A percentile compares a stretch with the other conserved stretches of the same genome.
Conservation (phyloP, 768 basidiomycete genomes). For the Lactifluus hygrophoroides region DNA sequence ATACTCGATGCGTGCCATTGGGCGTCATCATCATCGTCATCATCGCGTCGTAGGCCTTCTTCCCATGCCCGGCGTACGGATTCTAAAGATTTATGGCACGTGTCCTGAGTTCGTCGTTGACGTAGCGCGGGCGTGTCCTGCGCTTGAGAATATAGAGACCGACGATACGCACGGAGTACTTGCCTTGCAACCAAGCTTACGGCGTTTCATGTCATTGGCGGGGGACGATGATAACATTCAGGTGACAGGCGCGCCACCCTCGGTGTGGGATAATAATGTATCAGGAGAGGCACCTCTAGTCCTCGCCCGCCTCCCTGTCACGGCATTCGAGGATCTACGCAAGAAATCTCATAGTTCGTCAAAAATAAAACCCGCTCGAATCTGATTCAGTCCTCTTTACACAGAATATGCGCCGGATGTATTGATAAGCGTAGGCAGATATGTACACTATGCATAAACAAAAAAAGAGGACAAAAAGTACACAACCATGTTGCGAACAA, state of each 20-base stretch:
- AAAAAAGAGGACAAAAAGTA: neutral
- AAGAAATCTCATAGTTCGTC: neutral
- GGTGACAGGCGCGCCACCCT: neutral
- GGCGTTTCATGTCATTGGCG: conserved; percentile 4
- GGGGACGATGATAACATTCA: neutral
- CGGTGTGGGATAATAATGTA: neutral
- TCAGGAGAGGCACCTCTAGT: neutral
- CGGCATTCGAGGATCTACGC: neutral
- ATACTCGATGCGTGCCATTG: too few relatives aligned
- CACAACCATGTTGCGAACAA: too few relatives aligned
- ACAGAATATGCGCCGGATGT: neutral
- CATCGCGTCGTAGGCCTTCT: conserved; percentile 2
- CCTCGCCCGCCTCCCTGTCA: neutral
- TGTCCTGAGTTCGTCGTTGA: conserved; percentile 22
- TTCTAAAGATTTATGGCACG: conserved; percentile 22
- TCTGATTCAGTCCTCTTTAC: neutral
- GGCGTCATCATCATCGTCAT: neutral
- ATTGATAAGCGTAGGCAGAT: neutral
- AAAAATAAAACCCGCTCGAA: neutral
- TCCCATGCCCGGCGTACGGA: conserved; percentile 22
- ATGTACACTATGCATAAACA: neutral
- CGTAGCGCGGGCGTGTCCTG: conserved; percentile 23
- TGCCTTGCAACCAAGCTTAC: conserved; percentile 11
- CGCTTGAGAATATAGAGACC: conserved; percentile 19
- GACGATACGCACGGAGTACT: conserved; percentile 11